Conservation (phyloP, 2,329 filamentous ascomycete genomes). For the Xylariaceae sp. region DNA sequence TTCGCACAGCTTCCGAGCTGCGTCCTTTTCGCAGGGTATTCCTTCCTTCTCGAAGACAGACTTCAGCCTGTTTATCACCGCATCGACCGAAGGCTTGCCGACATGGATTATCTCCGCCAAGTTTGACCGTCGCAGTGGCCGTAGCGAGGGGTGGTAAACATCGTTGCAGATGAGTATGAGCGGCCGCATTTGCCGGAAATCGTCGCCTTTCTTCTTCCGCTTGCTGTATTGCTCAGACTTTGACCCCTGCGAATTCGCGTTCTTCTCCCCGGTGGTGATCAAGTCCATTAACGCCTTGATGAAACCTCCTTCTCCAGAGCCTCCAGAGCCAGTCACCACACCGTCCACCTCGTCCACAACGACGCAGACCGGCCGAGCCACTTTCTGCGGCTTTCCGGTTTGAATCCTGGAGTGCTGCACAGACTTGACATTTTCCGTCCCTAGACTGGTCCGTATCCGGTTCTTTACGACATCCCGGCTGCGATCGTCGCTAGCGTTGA, state of each 20-base stretch:
- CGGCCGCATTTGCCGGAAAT: conserved; percentile 80
- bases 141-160: conserved; percentile 83
- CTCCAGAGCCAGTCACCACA: conserved; percentile 73
- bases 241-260: conserved; percentile 40
- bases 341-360: conserved; percentile 96
- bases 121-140: conserved; percentile 76
- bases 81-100: conserved; percentile 80
- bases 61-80: conserved; percentile 76
- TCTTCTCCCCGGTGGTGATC: conserved; percentile 79
- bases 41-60: conserved; percentile 83
- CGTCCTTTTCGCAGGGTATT: conserved; percentile 82
- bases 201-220: conserved; percentile 73
- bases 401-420: conserved; percentile 54
- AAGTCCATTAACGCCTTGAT: conserved; percentile 92
- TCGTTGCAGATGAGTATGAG: conserved; percentile 96
- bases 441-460: conserved; percentile 83
- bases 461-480: conserved; percentile 86
- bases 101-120: conserved; percentile 89
- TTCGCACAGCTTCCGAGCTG: conserved; percentile 77
- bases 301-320: conserved; percentile 83
- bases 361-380: conserved; percentile 83
- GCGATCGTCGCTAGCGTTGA: conserved; percentile 95
- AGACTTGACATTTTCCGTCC: conserved; percentile 86
- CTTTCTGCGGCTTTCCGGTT: conserved; percentile 55
- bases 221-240: conserved; percentile 31